Evolutionary conservation across 352 stramenopile genomes (phyloP).

Genomic region (Pythium biforme): DNA sequence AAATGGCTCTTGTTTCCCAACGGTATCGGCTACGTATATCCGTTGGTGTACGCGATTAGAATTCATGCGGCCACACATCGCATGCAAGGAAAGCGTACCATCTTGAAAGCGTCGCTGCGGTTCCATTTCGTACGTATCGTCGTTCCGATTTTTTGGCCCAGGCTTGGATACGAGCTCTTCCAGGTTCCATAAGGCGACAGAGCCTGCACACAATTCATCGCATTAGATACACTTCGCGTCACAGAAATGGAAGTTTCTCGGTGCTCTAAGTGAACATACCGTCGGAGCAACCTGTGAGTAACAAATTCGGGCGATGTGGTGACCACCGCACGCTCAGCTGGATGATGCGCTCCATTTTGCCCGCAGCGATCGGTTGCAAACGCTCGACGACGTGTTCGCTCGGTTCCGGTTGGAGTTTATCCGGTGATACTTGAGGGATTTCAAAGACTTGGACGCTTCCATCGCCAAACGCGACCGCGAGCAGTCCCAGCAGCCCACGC

Average conservation of each 20-base stretch:
- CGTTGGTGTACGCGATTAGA: neutral
- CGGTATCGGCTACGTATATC: constrained; percentile 54
- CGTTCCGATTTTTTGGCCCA: neutral
- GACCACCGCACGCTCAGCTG: constrained; percentile 79
- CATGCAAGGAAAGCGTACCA: constrained; percentile 31
- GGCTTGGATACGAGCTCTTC: constrained; percentile 31
- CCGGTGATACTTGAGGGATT: constrained; percentile 42
- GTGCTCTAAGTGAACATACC: constrained; percentile 32
- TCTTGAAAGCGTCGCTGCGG: constrained; percentile 80
- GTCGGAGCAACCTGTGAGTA: constrained; percentile 81
- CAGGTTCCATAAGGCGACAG: constrained; percentile 77
- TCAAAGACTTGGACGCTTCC: constrained; percentile 71
- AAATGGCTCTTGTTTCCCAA: constrained; percentile 79
- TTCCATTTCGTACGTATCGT: constrained; percentile 38
- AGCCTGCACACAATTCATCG: constrained; percentile 36
- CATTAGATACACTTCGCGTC: neutral
- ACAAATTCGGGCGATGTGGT: constrained; percentile 57
- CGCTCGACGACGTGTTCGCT: constrained; percentile 39
- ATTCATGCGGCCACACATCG: neutral
- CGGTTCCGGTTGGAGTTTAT: constrained; percentile 32
- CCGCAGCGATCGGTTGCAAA: constrained; percentile 44
- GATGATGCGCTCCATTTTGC: constrained; percentile 43
- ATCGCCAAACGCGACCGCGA: constrained; percentile 75
- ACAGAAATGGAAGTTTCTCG: neutral
- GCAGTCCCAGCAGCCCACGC: constrained; percentile 47